Evolutionary conservation across 257 asterid species (phyloP).

Genomic region (Solanum chiquidenum): DNA sequence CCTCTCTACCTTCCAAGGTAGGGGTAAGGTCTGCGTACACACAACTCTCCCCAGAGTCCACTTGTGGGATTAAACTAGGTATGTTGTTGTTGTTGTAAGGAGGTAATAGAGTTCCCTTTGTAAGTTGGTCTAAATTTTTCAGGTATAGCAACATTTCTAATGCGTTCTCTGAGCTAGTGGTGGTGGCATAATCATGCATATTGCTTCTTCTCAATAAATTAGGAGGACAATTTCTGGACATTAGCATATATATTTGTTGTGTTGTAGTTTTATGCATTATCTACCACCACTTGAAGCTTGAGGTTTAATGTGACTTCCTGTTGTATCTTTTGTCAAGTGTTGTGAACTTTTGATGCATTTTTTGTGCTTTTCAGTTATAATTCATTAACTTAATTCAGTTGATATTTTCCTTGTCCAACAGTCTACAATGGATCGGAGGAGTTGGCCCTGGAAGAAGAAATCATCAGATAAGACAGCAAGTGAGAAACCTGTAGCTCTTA

Average conservation of each 20-base stretch:
- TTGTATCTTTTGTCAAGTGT: neutral
- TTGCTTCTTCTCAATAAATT: neutral
- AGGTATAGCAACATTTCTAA: neutral
- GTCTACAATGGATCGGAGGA: slow-evolving; percentile 62
- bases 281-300: neutral
- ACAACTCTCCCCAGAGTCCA: neutral
- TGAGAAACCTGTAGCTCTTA: slow-evolving; percentile 32
- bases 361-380: neutral
- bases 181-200: neutral
- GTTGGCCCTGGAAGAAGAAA: slow-evolving; percentile 99
- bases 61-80: neutral
- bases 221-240: neutral
- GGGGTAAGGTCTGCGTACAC: neutral
- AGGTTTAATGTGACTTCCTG: neutral
- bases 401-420: neutral
- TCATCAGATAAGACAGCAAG: slow-evolving; percentile 67
- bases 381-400: neutral
- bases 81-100: neutral
- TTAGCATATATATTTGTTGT: neutral
- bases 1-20: neutral
- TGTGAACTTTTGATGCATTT: neutral
- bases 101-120: neutral
- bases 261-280: neutral
- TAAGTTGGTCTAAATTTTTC: neutral
- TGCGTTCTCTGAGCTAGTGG: neutral